Conservation (phyloP, 2,329 filamentous ascomycete species). For the Colletotrichum acutatum region DNA sequence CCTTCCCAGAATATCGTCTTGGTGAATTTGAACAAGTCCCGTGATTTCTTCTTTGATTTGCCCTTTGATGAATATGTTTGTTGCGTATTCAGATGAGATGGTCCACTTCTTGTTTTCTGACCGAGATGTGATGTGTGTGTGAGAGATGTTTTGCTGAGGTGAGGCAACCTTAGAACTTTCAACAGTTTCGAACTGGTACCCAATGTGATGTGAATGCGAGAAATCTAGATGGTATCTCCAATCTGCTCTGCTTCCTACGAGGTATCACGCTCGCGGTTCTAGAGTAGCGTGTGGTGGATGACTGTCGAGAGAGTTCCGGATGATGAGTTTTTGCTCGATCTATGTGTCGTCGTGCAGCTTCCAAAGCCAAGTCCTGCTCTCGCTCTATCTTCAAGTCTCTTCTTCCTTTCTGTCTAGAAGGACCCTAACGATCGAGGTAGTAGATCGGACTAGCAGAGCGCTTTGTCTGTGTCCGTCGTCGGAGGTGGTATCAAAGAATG, state of each 20-base stretch:
- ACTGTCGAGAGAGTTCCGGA: constrained; percentile 10
- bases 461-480: constrained; percentile 25
- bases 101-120: constrained; percentile 18
- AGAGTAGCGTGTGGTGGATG: constrained; percentile 14
- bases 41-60: constrained; percentile 6
- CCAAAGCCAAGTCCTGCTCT: constrained; percentile 22
- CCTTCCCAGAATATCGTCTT: background rate
- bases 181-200: constrained; percentile 1
- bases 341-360: constrained; percentile 17
- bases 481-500: constrained; percentile 32
- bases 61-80: constrained; percentile 7
- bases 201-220: constrained; percentile 9
- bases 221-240: background rate
- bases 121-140: constrained; percentile 6
- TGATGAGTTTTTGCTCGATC: constrained; percentile 1
- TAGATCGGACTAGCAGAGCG: constrained; percentile 20
- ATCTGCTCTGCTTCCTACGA: constrained; percentile 13
- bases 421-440: constrained; percentile 30
- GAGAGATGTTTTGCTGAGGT: background rate
- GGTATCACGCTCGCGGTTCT: constrained; percentile 28
- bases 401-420: constrained; percentile 32
- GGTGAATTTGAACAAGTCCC: constrained; percentile 13
- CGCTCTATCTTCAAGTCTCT: constrained; percentile 28
- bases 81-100: constrained; percentile 11
- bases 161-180: constrained; percentile 5